These are phyloP conservation scores for Acer negundo DNA, from an alignment of 345 rosid genomes.

Conservation along the genomic window DNA sequence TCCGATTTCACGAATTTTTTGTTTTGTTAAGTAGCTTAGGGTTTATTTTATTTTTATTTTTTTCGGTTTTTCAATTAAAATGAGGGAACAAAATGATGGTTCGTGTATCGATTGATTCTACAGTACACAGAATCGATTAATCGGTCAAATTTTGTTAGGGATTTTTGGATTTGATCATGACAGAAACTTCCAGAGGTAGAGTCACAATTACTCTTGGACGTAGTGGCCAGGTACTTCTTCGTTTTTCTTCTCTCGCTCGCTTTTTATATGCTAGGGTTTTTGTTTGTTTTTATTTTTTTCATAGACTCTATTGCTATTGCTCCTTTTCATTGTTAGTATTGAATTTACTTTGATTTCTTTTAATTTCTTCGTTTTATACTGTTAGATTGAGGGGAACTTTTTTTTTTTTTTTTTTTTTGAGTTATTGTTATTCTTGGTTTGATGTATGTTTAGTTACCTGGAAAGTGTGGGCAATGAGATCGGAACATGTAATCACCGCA, in stretches of 20 bases:
- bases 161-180: constrained; percentile 50
- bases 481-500: not conserved
- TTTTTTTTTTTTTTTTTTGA: not conserved
- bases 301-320: not conserved
- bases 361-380: not conserved
- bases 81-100: constrained; percentile 20
- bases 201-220: constrained; percentile 88
- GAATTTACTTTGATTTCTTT: not conserved
- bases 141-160: constrained; percentile 33
- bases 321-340: not conserved
- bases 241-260: not conserved
- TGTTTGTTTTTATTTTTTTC: not conserved
- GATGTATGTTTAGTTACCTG: constrained; percentile 16
- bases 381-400: not conserved
- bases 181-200: constrained; percentile 67
- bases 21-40: constrained; percentile 10
- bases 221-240: constrained; percentile 67
- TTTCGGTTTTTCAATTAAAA: not conserved
- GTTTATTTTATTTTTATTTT: not conserved
- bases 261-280: not conserved
- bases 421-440: not conserved
- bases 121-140: constrained; percentile 6
- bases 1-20: not conserved
- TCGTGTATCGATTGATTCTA: constrained; percentile 15
- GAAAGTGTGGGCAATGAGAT: constrained; percentile 6